Conservation (phyloP, 2,329 filamentous ascomycete species). For the Nigrospora oryzae region DNA sequence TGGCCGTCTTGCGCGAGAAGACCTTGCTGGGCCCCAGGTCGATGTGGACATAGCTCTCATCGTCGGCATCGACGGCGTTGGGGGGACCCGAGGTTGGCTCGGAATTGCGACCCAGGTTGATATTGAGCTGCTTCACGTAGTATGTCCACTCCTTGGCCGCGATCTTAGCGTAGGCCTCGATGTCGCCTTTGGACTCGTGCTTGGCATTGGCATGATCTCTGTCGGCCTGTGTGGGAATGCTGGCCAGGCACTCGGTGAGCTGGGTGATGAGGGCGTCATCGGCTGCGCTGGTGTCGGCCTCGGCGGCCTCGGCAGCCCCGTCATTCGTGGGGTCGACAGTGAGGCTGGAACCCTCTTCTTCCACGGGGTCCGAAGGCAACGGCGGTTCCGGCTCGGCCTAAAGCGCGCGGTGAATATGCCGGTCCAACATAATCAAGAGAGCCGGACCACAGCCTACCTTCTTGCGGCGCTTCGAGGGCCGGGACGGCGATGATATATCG, state of each 20-base stretch:
- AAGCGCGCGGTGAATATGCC: conserved; percentile 4
- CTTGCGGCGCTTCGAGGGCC: conserved; percentile 57
- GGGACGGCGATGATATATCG: conserved; percentile 49
- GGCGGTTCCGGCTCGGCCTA: conserved; percentile 12
- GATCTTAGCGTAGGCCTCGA: conserved; percentile 74
- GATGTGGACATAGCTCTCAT: conserved; percentile 62
- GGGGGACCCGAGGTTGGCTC: conserved; percentile 31
- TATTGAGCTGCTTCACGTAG: conserved; percentile 66
- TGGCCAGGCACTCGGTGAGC: conserved; percentile 41
- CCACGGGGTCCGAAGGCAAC: conserved; percentile 32
- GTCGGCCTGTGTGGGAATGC: conserved; percentile 47
- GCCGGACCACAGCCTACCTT: conserved; percentile 33
- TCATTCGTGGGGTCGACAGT: conserved; percentile 27
- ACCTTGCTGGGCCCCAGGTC: conserved; percentile 81
- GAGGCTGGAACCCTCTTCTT: conserved; percentile 34
- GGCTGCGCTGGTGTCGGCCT: not conserved
- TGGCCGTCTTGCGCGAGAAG: conserved; percentile 68
- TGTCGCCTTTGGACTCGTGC: conserved; percentile 54
- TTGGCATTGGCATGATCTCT: conserved; percentile 56
- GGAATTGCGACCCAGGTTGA: conserved; percentile 67
- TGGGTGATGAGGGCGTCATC: conserved; percentile 47
- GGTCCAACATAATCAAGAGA: conserved; percentile 5
- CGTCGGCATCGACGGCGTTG: conserved; percentile 33
- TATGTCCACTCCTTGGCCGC: conserved; percentile 78
- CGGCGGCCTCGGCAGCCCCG: conserved; percentile 9